Evolutionary conservation across 768 basidiomycete genomes (phyloP), one percentile per base, ranked within the genome.

Genomic region (Guyanaporus albipodus): DNA sequence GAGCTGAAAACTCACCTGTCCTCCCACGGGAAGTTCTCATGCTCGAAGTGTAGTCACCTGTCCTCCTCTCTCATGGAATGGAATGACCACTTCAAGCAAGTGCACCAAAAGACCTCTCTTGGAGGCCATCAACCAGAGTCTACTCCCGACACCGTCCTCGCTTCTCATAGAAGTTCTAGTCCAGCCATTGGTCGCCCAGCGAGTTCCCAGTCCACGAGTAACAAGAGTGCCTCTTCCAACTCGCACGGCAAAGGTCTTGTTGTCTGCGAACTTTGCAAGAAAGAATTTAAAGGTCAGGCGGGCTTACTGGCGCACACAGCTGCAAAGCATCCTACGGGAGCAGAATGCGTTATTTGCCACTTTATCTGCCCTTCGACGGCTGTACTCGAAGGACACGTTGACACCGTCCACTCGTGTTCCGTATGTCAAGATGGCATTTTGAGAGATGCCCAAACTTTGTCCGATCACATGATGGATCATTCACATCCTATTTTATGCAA

Each of bases 381-480:
- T 1, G 48, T 52, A 11, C 60, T 66, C 2, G 58, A 64, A 36
- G 52, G 50, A 14, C 64, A 66, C 29, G 55, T 68, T 31, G 56
- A 66, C 26, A 40, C 46, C 23, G 28, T 53, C 18, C 64, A 66
- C 36, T 58, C 62, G 8, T 63, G 60, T 24, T 6, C 52, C 26
- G 35, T 66, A 9, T 66, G 67, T 34, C 55, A 51, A 15, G 64
- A 68, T 39, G 55, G 62, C 10, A 62, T 68, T 33, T 42, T 66
- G 32, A 52, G 62, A 48, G 60, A 67, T 38, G 38, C 38, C 9
- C 50, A 38, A 32, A 50, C 58, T 23, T 46, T 66, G 18, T 52
- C 63, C 8, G 66, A 67, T 34, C 64, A 66, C 48, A 54, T 59
- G 50, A 19, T 49, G 29, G 62, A 56, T 21, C 65, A 66, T 42